phyloP scores from a whole-genome alignment of 495 filamentous ascomycete species.

The Penicillium robsamsonii region DNA sequence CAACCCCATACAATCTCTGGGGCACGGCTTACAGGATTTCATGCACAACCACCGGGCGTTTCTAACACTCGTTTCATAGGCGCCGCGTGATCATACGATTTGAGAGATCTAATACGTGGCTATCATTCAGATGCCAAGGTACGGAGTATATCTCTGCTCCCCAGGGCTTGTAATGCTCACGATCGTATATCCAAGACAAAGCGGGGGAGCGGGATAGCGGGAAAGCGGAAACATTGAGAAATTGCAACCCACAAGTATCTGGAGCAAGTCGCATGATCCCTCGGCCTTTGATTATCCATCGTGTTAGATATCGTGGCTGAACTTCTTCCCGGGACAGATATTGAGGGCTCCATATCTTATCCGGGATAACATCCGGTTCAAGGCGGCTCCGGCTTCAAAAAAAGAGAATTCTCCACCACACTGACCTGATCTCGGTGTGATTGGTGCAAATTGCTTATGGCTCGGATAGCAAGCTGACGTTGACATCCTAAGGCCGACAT shows the following conservation, averaged over 20 bases:
- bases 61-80: background rate
- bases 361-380: background rate
- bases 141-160: background rate
- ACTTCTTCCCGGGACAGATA: background rate
- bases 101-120: background rate
- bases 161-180: background rate
- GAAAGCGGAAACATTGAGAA: background rate
- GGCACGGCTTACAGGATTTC: background rate
- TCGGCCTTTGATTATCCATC: background rate
- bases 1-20: background rate
- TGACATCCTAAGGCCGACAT: background rate
- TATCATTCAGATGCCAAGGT: background rate
- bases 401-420: background rate
- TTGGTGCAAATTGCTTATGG: background rate
- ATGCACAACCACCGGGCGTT: background rate
- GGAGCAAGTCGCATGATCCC: background rate
- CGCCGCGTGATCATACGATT: background rate
- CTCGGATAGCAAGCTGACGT: background rate
- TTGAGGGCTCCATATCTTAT: background rate
- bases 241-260: background rate
- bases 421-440: background rate
- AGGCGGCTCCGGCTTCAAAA: constrained; percentile 1
- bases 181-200: background rate
- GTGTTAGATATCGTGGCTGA: background rate
- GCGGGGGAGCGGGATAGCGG: constrained; percentile 4